Evolutionary conservation across 805 yeast genomes (phyloP), one percentile per base, ranked within the genome.

Genomic region (Candida odintsovae): DNA sequence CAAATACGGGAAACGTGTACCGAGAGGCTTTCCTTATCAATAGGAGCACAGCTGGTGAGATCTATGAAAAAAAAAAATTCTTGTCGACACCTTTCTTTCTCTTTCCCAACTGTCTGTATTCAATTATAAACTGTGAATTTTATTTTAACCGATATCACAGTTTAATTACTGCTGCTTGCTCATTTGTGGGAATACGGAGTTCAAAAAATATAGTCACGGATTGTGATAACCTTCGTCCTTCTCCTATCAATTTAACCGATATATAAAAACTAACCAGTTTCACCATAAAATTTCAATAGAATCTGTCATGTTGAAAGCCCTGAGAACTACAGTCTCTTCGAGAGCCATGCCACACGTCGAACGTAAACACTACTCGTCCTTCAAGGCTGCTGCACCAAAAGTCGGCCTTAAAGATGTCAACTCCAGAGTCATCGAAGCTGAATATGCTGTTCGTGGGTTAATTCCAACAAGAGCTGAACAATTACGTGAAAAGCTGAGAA

Each of bases 391-490:
- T 6, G 36, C 36, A 3, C 58, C 59, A 15, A 65, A 61, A 42
- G 58, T 83, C 35, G 52, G 67, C 2, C 61, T 74, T 12, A 57
- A 61, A 1, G 88, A 85, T 51, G 70, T 90, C 56, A 92, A 92
- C 65, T 81, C 76, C 47, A 70, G 77, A 47, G 90, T 92, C 9
- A 70, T 89, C 42, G 79, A 80, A 45, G 98, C 99, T 19, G 85
- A 90, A 62, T 94, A 94, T 62, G 99, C 99, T 4, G 99, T 94
- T 23, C 76, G 99, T 59, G 99, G 99, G 25, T 75, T 79, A 29
- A 86, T 94, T 49, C 98, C 99, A n/a, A 78, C 84, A 51, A 80
- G 89, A 55, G 98, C 99, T 22, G 98, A 92, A 58, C 86, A 89
- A 61, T 69, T 94, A 48, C 74, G 82, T 48, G 68, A 66, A 10